Base-by-base conservation (phyloP, 1,284 basidiomycete genomes). In the Heterobasidion annosum region DNA sequence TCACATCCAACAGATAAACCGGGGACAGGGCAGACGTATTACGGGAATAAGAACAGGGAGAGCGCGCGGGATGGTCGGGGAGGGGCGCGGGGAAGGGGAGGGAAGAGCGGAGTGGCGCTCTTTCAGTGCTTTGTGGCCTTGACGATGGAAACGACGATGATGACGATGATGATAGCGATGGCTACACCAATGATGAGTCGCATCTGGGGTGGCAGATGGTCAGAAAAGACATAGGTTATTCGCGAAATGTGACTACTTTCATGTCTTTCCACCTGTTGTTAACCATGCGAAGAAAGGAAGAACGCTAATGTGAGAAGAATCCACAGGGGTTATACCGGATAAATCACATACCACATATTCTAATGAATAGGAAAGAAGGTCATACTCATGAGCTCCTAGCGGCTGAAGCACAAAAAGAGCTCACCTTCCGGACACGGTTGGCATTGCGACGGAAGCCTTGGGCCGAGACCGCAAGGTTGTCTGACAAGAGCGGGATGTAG, bases 361-460 rank as follows among this genome's bases (percentile, higher is more conserved):
- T 89, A 61, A 42, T 12, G 42, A 5, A 43, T 15, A 49, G 12
- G 35, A 16, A 19, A 6, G n/a, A 32, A 19, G 32, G 16, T 47
- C 3, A 48, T 6, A 19, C 12, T 13, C 13, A 6, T 19, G 19
- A 15, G n/a, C 7, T 40, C 34, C 43, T 15, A 10, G 33, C 8
- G 37, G 25, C 15, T 16, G 34, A 32, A 37, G 44, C 48, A 15
- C 32, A 25, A 43, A 47, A 15, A 3, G 35, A 34, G 83, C 94
- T 77, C 67, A 95, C 93, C 82, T 99, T 99, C 70, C 96, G 86
- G 50, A 99, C 97, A 59, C 93, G 83, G 76, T 97, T 98, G 53
- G 97, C 97, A 60, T 96, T 95, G 62, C 93, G 83, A 59, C 94
- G 85, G 85, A 99, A 99, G 34, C 94, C 94, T 75, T 99, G 97